Evolutionary conservation across 257 asterid genomes (phyloP).

Genomic region (Oldenlandia corymbosa): DNA sequence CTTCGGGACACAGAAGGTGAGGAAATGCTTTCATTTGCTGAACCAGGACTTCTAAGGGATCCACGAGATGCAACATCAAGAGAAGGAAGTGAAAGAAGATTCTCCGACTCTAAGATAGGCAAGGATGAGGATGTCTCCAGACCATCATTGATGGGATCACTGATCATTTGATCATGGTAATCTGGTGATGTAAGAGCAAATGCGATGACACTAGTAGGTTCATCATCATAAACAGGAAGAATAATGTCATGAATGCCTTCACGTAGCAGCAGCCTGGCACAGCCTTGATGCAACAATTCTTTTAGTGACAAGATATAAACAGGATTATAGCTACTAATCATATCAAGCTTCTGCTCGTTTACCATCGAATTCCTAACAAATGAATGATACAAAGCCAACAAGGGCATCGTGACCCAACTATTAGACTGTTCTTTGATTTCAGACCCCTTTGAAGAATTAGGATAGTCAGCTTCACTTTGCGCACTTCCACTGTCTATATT

Average conservation of each 20-base stretch:
- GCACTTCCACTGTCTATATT: constrained; percentile 25
- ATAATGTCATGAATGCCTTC: constrained; percentile 37
- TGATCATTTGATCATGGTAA: constrained; percentile 41
- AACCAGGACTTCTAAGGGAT: constrained; percentile 30
- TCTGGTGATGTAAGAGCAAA: constrained; percentile 52
- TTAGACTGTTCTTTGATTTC: constrained; percentile 38
- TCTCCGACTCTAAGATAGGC: constrained; percentile 39
- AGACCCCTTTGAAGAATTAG: constrained; percentile 22
- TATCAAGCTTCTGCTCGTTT: constrained; percentile 35
- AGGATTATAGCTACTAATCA: constrained; percentile 43
- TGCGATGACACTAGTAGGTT: constrained; percentile 68
- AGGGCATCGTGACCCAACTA: constrained; percentile 44
- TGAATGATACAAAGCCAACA: constrained; percentile 33
- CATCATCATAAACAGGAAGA: constrained; percentile 71
- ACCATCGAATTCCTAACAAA: constrained; percentile 29
- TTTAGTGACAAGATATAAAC: constrained; percentile 47
- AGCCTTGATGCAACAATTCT: constrained; percentile 49
- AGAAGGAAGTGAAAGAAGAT: constrained; percentile 44
- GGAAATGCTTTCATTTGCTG: constrained; percentile 36
- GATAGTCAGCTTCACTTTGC: constrained; percentile 21
- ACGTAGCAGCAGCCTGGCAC: constrained; percentile 55
- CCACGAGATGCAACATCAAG: constrained; percentile 43
- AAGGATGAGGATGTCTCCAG: constrained; percentile 42
- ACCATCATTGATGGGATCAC: constrained; percentile 38
- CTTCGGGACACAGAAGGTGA: constrained; percentile 37